phyloP scores from a whole-genome alignment of 169 alveolate genomes.

The Cyclospora cayetanensis region DNA sequence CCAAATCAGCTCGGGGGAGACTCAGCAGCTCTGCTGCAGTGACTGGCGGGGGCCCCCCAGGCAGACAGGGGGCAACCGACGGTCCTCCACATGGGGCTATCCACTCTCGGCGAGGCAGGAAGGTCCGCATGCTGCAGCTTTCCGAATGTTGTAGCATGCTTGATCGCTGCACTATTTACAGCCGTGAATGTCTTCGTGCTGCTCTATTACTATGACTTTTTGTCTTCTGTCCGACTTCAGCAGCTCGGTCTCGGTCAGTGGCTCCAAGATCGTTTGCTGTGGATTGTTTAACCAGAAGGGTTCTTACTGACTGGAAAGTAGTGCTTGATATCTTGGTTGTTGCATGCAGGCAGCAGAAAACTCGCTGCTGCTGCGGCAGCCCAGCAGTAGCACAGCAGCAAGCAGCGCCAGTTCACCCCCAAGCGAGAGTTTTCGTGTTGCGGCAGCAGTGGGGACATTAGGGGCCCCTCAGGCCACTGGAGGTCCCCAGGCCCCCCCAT shows the following conservation, averaged over 20 bases:
- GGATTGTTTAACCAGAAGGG: no score
- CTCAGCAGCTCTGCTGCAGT: constrained; percentile 9
- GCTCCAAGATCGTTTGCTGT: no score
- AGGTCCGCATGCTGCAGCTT: no score
- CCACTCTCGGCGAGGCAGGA: constrained; percentile 8
- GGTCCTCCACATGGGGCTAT: not conserved
- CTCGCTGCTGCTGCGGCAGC: not conserved
- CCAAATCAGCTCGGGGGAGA: not conserved
- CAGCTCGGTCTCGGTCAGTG: no score
- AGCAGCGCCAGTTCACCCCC: constrained; percentile 21
- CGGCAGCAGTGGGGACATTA: constrained; percentile 3
- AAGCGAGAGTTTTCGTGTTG: not conserved
- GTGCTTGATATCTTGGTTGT: no score
- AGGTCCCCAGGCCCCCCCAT: not conserved
- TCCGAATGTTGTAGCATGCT: no score
- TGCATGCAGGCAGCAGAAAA: not conserved
- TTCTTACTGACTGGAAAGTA: no score
- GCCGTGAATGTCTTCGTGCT: no score
- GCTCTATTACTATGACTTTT: no score
- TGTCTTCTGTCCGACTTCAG: no score
- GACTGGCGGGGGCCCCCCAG: not conserved
- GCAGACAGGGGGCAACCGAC: not conserved
- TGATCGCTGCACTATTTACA: no score
- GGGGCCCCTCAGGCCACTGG: constrained; percentile 9
- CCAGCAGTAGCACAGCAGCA: constrained; percentile 24